Base-by-base conservation (phyloP, 2,329 filamentous ascomycete species). In the Cephalotrichum gorgonifer region DNA sequence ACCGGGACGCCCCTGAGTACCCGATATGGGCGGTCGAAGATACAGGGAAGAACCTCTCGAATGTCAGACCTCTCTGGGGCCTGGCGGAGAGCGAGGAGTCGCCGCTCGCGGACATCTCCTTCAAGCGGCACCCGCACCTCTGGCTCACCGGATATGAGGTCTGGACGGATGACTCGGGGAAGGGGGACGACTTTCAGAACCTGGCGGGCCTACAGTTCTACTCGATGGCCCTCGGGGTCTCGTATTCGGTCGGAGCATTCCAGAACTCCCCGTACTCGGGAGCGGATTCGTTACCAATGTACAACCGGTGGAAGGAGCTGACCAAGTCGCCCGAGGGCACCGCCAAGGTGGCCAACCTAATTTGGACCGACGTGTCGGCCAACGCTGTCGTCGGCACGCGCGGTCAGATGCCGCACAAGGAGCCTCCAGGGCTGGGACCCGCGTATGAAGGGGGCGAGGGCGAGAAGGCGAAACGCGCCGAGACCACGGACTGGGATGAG, bases 361-460 rank as follows among this genome's bases (percentile, higher is more conserved):
- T 73, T 5, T 73, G 67, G 64, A 72, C 70, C 0, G 70, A 74
- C 49, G 50, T 69, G 7, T 62, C 64, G 1, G 64, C 70, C 1
- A 69, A 67, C n/a, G 57, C 65, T 2, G 64, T 72, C 0, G 60
- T 71, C 0, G 69, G 70, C 4, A 71, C 66, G 26, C 39, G n/a
- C 35, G 41, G 14, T 25, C 50, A 41, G 38, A 41, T 41, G 38
- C 38, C 38, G n/a, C 38, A 23, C 4, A 5, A 4, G n/a, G 38
- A 41, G 22, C 38, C 38, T 17, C 38, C 38, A 3, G 38, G 38
- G 38, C 38, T 41, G 4, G 38, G 38, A 3, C 38, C 38, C 17
- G 38, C n/a, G 14, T 41, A 41, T 17, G 22, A 41, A 3, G 38
- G n/a, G 6, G 14, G 22, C n/a, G 22, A 17, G 22, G 17, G 12